These are phyloP conservation scores for Trypanosomatidae sp. DNA, from an alignment of 208 protist species.

Conservation along the genomic window DNA sequence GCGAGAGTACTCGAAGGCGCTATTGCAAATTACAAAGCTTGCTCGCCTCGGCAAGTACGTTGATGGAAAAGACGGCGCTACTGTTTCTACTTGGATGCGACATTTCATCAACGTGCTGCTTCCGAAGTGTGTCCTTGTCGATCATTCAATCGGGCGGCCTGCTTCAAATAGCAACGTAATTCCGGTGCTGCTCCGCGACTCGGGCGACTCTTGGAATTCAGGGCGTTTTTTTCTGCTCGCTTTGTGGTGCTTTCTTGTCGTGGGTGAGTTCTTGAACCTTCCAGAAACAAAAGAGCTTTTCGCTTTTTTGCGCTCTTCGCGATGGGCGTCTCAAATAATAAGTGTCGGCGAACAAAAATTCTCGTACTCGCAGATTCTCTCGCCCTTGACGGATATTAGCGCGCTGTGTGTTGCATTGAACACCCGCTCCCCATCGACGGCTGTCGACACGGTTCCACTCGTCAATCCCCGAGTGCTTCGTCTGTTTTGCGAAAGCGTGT, in stretches of 20 bases:
- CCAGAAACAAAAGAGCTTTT: conserved; percentile 36
- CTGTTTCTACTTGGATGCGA: conserved; percentile 4
- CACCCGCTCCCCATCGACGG: conserved; percentile 22
- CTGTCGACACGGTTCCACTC: conserved; percentile 57
- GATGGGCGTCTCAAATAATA: conserved; percentile 48
- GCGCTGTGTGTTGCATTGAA: conserved; percentile 49
- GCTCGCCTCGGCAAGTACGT: no score
- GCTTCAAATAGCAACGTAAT: neutral
- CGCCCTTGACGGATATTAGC: conserved; percentile 46
- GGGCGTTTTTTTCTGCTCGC: conserved; percentile 27
- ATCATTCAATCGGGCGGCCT: neutral
- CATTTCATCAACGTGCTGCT: conserved; percentile 10
- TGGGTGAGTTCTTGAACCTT: conserved; percentile 38
- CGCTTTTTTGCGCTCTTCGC: conserved; percentile 43
- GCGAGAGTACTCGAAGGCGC: conserved; percentile 7
- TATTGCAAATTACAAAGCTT: conserved; percentile 3
- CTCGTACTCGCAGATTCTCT: conserved; percentile 42
- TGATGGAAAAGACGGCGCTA: conserved; percentile 15
- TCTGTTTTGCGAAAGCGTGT: conserved; percentile 12
- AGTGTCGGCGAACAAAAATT: conserved; percentile 18
- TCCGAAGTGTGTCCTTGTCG: conserved; percentile 23
- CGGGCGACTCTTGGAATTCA: conserved; percentile 10
- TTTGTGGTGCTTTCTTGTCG: conserved; percentile 59
- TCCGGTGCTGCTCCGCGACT: neutral
- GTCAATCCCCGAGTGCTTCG: conserved; percentile 45